Evolutionary conservation across 306 rosid genomes (phyloP), one percentile per base, ranked within the genome.

Genomic region (Abrus precatorius): DNA sequence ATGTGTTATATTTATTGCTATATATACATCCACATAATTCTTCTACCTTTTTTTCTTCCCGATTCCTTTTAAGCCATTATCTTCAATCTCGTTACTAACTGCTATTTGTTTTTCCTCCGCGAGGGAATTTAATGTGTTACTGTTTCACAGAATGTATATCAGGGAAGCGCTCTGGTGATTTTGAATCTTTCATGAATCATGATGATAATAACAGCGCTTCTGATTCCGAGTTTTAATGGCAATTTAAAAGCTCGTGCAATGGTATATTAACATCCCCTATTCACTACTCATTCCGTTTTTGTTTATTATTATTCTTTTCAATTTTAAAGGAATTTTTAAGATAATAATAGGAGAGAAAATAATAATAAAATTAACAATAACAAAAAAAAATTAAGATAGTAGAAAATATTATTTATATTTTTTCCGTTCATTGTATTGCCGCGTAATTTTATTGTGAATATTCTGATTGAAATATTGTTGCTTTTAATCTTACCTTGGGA

Each of bases 181-280:
- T 64, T 64, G 6, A 34, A 7, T 38, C 32, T 66, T 7, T 64
- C 50, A 4, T 63, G 48, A 63, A 13, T 63, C 27, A 61, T n/a
- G n/a, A 40, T 41, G 7, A 38, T 65, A 33, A 65, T 65, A 14
- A 20, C 20, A 43, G 20, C 54, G 54, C 43, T 43, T 66, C 72
- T 43, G 72, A 66, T 66, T 43, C 72, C 6, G 54, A 27, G 54
- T 34, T 43, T 66, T 66, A 44, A 44, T 20, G 72, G 34, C 50
- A 2, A n/a, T 62, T 34, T 62, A 11, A 62, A 61, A 11, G 27
- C 48, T 12, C 48, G 47, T 9, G 41, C 10, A 32, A 30, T 59
- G 65, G 65, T 59, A 56, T 29, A 9, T 32, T 32, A 33, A 3
- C 20, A 60, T 61, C 40, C 30, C 20, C 66, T 9, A 10, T n/a